Evolutionary conservation across 352 stramenopile species (phyloP).

Genomic region (Pythium periplocum): DNA sequence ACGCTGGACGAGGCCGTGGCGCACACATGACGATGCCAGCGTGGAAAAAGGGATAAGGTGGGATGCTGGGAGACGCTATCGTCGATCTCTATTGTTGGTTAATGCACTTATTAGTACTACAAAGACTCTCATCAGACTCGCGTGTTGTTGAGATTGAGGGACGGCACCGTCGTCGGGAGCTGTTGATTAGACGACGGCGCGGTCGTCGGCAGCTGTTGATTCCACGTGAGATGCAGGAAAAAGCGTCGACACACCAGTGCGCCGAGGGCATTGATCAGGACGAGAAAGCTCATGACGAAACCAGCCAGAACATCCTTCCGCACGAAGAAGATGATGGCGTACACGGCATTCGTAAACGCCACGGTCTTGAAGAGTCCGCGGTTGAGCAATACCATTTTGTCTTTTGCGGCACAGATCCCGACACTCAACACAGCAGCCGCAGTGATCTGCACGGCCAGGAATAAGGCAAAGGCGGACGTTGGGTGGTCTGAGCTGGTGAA

Average conservation of each 20-base stretch:
- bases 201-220: constrained; percentile 19
- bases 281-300: constrained; percentile 9
- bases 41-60: constrained; percentile 44
- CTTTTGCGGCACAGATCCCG: constrained; percentile 23
- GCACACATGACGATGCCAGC: constrained; percentile 65
- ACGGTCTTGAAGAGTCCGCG: constrained; percentile 17
- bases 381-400: constrained; percentile 21
- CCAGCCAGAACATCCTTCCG: constrained; percentile 9
- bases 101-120: not conserved
- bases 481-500: constrained; percentile 23
- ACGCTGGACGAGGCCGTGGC: constrained; percentile 40
- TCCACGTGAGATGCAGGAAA: constrained; percentile 12
- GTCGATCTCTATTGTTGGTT: not conserved
- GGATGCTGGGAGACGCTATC: too few relatives aligned
- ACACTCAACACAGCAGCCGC: constrained; percentile 16
- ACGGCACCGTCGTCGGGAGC: constrained; percentile 1
- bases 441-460: constrained; percentile 26
- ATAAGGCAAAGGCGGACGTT: constrained; percentile 19
- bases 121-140: constrained; percentile 7
- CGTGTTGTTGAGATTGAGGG: constrained; percentile 14
- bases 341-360: constrained; percentile 20
- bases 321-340: constrained; percentile 18
- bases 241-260: constrained; percentile 22
- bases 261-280: constrained; percentile 17
- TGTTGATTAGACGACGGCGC: constrained; percentile 1